Evolutionary conservation across 2,329 filamentous ascomycete species (phyloP), one percentile per base, ranked within the genome.

Genomic region (Talaromyces amestolkiae): DNA sequence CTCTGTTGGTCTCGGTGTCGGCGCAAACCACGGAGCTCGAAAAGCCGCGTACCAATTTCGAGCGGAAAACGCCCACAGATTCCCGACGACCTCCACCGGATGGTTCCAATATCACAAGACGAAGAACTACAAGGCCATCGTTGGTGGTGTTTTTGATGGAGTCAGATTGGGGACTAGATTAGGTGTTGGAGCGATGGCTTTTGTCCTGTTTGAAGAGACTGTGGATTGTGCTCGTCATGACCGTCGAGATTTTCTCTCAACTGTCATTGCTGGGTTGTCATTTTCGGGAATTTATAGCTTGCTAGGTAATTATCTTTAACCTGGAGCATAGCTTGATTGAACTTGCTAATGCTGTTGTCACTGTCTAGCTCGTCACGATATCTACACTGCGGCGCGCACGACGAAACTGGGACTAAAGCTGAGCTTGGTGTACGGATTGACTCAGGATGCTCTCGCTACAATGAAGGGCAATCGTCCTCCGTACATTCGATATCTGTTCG

Each of bases 91-190:
- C 1, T 89, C 91, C 31, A 87, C 89, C 2, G 94, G 93, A 19
- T 99, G 95, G 95, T 99, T 94, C 76, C 86, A 98, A n/a, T 99
- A 99, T 78, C 94, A 98, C 82, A 97, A 97, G 80, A 92, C 88
- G 75, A 98, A 98, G 79, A 98, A 97, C 79, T 98, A 99, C 81
- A 88, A 92, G 72, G 86, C 90, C 61, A 89, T 91, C 72, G 85
- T 90, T 24, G 91, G 90, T 6, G 94, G 91, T 0, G 81, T 96
- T 19, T 87, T 87, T 61, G 92, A 96, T 73, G 95, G 92, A 0
- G 71, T 92, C 59, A 88, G 85, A 69, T 91, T 95, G 84, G 93
- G 90, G 1, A 75, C 81, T 37, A 88, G 86, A 70, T 83, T 96
- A 6, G 86, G 87, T 4, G 81, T 90, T 54, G 93, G 93, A 86